Evolutionary conservation across 2,329 filamentous ascomycete genomes (phyloP), one percentile per base, ranked within the genome.

Genomic region (Neophaeococcomyces mojaviensis): DNA sequence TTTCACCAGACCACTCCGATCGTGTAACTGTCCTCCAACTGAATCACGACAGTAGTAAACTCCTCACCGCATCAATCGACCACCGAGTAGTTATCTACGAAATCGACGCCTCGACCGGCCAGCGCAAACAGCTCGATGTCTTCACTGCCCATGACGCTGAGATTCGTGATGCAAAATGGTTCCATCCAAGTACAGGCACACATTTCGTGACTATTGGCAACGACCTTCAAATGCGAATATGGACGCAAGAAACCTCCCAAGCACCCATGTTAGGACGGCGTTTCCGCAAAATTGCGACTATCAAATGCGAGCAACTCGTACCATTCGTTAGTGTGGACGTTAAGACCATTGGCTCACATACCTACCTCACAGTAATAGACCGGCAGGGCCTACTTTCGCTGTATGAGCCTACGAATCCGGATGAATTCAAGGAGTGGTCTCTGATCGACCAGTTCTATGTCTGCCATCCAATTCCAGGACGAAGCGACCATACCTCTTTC

Each of bases 21-120:
- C 75, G 92, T 36, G 85, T 94, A 42, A 82, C 89, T 54, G 84
- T 87, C 46, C 82, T 90, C 50, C 84, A 87, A 55, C 94, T 94
- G 75, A 96, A 96, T 66, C 82, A 82, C 55, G 94, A 94, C 64
- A 90, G 89, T 57, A 89, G 88, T 58, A 86, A 89, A 56, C 89
- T 90, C 72, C 86, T 89, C 34, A 92, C 88, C 2, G 88, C 88
- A 28, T 92, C 88, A 15, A 86, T 90, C 15, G 90, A 97, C 64
- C 90, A 94, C 64, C 87, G 85, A 63, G 84, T 97, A 59, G 88
- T 89, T 61, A 85, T 96, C 52, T 96, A 90, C 76, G 87, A 90
- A 65, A 77, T 83, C 39, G 84, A 92, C 61, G 81, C 76, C 48
- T 73, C 82, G 55, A 84, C 88, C 57, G 80, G 81, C 34, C 72